Evolutionary conservation across 768 basidiomycete species (phyloP).

Genomic region (Russula lepida): DNA sequence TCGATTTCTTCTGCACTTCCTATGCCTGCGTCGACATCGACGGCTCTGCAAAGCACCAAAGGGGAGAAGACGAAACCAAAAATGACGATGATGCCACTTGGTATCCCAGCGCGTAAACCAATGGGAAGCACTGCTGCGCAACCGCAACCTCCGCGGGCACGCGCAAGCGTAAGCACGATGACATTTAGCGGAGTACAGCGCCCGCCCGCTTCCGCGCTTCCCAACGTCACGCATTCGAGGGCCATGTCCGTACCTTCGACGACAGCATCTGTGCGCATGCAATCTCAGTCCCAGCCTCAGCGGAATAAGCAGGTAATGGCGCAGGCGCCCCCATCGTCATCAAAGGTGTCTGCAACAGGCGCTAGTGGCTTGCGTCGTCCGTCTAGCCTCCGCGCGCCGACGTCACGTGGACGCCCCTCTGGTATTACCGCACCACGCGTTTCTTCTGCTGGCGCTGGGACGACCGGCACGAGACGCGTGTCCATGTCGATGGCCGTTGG

Average conservation of each 20-base stretch:
- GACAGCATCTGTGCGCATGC: not conserved
- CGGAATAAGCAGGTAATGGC: not conserved
- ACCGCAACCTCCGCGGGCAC: not conserved
- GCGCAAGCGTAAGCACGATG: not conserved
- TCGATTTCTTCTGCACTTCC: slow-evolving; percentile 8
- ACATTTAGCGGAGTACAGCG: slow-evolving; percentile 11
- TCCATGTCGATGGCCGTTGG: not conserved
- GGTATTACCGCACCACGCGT: not conserved
- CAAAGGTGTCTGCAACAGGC: not conserved
- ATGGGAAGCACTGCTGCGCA: not conserved
- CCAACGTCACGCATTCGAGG: not conserved
- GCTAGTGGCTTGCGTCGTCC: not conserved
- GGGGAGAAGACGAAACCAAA: not conserved
- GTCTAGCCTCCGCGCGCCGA: slow-evolving; percentile 7
- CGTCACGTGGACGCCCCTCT: not conserved
- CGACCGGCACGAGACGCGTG: not conserved
- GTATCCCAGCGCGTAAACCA: not conserved
- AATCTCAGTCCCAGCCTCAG: not conserved
- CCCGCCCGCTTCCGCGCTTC: not conserved
- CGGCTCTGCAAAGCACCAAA: not conserved
- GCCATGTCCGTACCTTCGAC: not conserved
- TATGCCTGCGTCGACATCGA: not conserved
- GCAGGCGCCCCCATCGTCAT: not conserved
- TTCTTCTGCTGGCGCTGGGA: not conserved
- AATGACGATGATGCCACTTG: not conserved